A percentile compares a stretch with the other conserved stretches of the same genome.
phyloP scores from a whole-genome alignment of 345 rosid genomes.

The Gossypium longicalyx region DNA sequence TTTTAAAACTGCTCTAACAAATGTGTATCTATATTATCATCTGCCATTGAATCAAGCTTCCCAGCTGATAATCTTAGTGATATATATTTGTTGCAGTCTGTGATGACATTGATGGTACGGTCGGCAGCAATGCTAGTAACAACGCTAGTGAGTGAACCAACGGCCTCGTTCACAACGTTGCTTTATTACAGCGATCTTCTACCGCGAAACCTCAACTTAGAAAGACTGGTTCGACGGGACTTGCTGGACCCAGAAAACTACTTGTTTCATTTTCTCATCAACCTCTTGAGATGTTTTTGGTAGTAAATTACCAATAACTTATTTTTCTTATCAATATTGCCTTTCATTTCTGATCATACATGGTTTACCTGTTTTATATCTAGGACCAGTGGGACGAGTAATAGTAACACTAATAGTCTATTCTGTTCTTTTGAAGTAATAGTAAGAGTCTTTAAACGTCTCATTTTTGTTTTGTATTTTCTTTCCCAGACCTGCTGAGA shows the following conservation, averaged over 20 bases:
- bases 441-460: background rate
- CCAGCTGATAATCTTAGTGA: background rate
- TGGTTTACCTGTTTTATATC: background rate
- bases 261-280: slow-evolving; percentile 34
- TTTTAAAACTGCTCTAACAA: background rate
- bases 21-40: background rate
- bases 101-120: slow-evolving; percentile 24
- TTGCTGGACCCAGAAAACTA: slow-evolving; percentile 26
- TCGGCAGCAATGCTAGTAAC: slow-evolving; percentile 24
- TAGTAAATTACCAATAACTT: slow-evolving; percentile 6
- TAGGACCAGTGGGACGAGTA: too few relatives aligned
- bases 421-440: too few relatives aligned
- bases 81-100: slow-evolving; percentile 14
- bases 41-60: background rate
- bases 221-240: slow-evolving; percentile 36
- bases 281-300: slow-evolving; percentile 41
- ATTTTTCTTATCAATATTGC: background rate
- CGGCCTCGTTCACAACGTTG: slow-evolving; percentile 29
- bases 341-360: background rate
- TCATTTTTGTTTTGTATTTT: background rate
- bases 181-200: slow-evolving; percentile 35
- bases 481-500: background rate
- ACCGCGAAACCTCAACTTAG: slow-evolving; percentile 36
- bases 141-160: slow-evolving; percentile 23
- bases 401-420: too few relatives aligned